Conservation (phyloP, 1,284 basidiomycete genomes). For the Mycosarcoma mackinlayi region DNA sequence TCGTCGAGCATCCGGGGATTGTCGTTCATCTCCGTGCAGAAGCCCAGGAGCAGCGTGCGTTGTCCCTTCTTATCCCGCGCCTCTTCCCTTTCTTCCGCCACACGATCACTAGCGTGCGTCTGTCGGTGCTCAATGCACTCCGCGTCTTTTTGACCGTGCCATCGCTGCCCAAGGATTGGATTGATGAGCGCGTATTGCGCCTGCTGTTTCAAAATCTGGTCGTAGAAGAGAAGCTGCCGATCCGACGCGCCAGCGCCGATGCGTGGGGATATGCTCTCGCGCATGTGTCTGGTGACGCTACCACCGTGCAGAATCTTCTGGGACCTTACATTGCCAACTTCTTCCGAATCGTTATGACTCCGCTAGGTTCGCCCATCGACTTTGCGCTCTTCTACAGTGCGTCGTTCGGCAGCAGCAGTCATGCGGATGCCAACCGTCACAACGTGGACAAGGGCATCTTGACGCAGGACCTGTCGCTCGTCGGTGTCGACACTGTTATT, state of each 20-base stretch:
- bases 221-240: conserved; percentile 87
- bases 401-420: conserved; percentile 57
- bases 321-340: conserved; percentile 66
- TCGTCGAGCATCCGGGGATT: conserved; percentile 73
- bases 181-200: conserved; percentile 80
- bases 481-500: conserved; percentile 82
- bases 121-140: conserved; percentile 90
- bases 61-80: conserved; percentile 83
- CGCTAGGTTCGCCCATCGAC: conserved; percentile 85
- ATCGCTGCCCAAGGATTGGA: conserved; percentile 84
- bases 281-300: conserved; percentile 38
- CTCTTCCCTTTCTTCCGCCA: conserved; percentile 98
- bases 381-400: conserved; percentile 75
- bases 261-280: conserved; percentile 82
- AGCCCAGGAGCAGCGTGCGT: conserved; percentile 53
- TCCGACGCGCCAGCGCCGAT: conserved; percentile 81
- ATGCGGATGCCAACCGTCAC: conserved; percentile 71
- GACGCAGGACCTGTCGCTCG: conserved; percentile 85
- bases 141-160: conserved; percentile 84
- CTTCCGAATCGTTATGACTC: conserved; percentile 86
- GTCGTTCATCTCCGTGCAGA: conserved; percentile 75
- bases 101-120: conserved; percentile 91
- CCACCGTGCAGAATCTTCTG: conserved; percentile 34
- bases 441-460: conserved; percentile 98
- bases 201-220: conserved; percentile 94